phyloP scores from a whole-genome alignment of 2,329 filamentous ascomycete species.

The Ophiocordyceps polyrhachis-furcata region DNA sequence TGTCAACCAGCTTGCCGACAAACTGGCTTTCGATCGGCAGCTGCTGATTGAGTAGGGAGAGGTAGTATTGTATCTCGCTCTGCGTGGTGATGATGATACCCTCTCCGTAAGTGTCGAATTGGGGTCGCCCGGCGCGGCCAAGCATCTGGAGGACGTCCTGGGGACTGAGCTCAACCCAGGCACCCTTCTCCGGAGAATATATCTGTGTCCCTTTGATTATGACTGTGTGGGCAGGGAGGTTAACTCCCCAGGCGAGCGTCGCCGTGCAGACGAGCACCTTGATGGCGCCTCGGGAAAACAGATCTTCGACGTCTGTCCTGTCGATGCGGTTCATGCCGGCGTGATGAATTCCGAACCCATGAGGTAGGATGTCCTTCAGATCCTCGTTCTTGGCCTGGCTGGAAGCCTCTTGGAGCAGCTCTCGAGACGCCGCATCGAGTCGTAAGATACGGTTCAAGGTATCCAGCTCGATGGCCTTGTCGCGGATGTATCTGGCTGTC shows the following conservation, averaged over 20 bases:
- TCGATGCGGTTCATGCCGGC: constrained; percentile 94
- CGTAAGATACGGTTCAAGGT: constrained; percentile 92
- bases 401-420: constrained; percentile 72
- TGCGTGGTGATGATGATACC: constrained; percentile 98
- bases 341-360: constrained; percentile 96
- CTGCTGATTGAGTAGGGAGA: constrained; percentile 92
- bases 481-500: constrained; percentile 86
- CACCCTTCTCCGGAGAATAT: constrained; percentile 96
- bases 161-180: constrained; percentile 92
- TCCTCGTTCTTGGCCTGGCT: constrained; percentile 69
- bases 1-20: constrained; percentile 81
- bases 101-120: constrained; percentile 95
- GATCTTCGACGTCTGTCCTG: constrained; percentile 82
- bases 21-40: constrained; percentile 95
- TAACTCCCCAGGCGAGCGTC: constrained; percentile 98
- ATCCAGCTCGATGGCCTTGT: constrained; percentile 92
- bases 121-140: constrained; percentile 85
- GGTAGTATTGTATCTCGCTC: constrained; percentile 87
- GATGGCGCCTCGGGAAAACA: constrained; percentile 79
- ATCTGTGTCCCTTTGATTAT: constrained; percentile 98
- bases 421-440: constrained; percentile 77
- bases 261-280: constrained; percentile 95
- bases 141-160: constrained; percentile 98
- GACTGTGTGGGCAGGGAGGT: constrained; percentile 90
- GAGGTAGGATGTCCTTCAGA: constrained; percentile 83